Evolutionary conservation across 2,329 filamentous ascomycete genomes (phyloP).

Genomic region (Aspergillus oerlinghausenensis): DNA sequence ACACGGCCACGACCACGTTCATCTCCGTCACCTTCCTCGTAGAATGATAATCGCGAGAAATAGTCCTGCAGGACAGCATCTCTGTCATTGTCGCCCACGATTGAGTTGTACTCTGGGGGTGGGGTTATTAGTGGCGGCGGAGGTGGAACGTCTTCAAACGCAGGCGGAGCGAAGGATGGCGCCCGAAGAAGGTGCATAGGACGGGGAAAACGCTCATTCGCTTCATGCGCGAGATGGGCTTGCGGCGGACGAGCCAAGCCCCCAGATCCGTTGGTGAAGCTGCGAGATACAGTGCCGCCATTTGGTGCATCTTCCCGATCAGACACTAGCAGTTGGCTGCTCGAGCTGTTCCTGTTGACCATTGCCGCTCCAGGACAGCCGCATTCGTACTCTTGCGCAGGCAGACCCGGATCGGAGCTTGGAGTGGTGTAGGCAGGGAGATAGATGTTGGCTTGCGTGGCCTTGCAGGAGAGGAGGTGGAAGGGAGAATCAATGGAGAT

Average conservation of each 20-base stretch:
- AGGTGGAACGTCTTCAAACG: constrained; percentile 75
- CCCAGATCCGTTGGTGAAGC: constrained; percentile 37
- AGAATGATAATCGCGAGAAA: constrained; percentile 66
- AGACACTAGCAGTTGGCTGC: constrained; percentile 13
- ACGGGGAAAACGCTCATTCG: constrained; percentile 47
- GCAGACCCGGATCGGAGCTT: constrained; percentile 45
- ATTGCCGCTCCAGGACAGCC: constrained; percentile 63
- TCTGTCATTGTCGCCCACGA: constrained; percentile 64
- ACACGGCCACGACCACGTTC: constrained; percentile 42
- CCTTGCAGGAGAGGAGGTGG: constrained; percentile 85
- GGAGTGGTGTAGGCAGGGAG: constrained; percentile 73
- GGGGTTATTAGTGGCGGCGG: constrained; percentile 73
- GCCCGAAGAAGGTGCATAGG: constrained; percentile 80
- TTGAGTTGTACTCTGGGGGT: constrained; percentile 76
- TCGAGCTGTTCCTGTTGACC: constrained; percentile 26
- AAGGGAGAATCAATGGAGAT: constrained; percentile 96
- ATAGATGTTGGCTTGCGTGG: constrained; percentile 84
- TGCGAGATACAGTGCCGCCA: constrained; percentile 24
- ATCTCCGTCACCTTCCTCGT: constrained; percentile 61
- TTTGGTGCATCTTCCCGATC: constrained; percentile 28
- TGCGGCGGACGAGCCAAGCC: constrained; percentile 43
- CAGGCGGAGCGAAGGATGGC: constrained; percentile 82
- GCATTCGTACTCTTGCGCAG: constrained; percentile 57
- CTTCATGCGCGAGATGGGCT: constrained; percentile 48
- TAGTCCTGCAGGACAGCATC: constrained; percentile 75